A percentile compares a stretch with the other conserved stretches of the same genome.
phyloP scores from a whole-genome alignment of 768 basidiomycete genomes.

The Candolleomyces aberdarensis region DNA sequence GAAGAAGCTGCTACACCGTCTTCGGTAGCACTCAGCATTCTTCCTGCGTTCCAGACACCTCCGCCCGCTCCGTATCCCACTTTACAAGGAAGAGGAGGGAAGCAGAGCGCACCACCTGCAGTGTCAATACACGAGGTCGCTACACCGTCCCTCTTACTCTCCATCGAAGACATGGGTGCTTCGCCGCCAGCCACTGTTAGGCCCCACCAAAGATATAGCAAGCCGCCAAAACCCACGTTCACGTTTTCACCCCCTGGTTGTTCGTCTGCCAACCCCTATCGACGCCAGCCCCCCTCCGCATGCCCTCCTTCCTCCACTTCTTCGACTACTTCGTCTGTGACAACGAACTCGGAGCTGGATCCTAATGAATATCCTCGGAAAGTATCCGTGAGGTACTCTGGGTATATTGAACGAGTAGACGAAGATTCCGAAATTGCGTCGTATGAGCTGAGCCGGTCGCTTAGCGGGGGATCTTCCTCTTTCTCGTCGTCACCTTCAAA shows the following conservation, averaged over 20 bases:
- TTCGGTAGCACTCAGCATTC: not conserved
- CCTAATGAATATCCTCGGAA: not conserved
- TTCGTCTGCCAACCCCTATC: not conserved
- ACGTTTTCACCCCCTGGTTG: not conserved
- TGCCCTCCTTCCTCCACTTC: not conserved
- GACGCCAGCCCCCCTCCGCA: not conserved
- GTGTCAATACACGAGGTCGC: conserved; percentile 56
- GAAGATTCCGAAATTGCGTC: conserved; percentile 47
- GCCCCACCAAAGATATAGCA: too few species aligned
- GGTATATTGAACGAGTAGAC: conserved; percentile 55
- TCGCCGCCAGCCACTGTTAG: too few species aligned
- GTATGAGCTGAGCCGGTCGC: conserved; percentile 38
- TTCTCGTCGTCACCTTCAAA: conserved; percentile 2
- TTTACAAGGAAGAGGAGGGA: too few species aligned
- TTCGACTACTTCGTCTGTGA: too few species aligned
- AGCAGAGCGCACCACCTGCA: not conserved
- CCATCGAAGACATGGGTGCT: conserved; percentile 7
- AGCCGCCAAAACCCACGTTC: not conserved
- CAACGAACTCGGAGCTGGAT: not conserved
- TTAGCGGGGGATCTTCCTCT: not conserved
- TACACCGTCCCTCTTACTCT: conserved; percentile 30
- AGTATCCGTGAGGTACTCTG: conserved; percentile 41
- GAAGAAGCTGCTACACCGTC: not conserved
- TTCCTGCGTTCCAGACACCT: not conserved
- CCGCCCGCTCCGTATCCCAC: conserved; percentile 3